phyloP scores from a whole-genome alignment of 2,329 filamentous ascomycete genomes.

The Diaporthe sp. region DNA sequence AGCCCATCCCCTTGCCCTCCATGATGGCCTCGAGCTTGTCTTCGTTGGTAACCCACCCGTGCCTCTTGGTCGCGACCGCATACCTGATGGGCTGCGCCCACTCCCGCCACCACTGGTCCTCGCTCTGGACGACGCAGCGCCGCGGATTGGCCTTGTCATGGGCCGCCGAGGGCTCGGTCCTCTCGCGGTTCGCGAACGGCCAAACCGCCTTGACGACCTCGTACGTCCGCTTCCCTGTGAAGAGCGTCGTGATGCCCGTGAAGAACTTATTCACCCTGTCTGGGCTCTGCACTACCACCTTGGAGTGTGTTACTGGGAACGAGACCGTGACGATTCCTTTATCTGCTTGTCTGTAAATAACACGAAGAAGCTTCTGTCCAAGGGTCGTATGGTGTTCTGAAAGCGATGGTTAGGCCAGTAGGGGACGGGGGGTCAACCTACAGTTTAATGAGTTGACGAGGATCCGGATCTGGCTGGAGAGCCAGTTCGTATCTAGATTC shows the following conservation, averaged over 20 bases:
- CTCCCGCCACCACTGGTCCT: constrained; percentile 66
- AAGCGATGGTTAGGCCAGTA: neutral
- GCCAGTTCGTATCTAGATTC: constrained; percentile 65
- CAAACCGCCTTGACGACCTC: constrained; percentile 67
- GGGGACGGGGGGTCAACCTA: neutral
- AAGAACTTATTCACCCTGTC: constrained; percentile 66
- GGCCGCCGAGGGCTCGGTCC: constrained; percentile 50
- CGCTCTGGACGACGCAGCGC: constrained; percentile 62
- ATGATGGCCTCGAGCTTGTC: constrained; percentile 65
- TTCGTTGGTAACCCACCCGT: constrained; percentile 62
- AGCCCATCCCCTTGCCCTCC: constrained; percentile 55
- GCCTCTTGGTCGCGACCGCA: constrained; percentile 48
- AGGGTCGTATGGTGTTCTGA: neutral
- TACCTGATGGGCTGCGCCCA: constrained; percentile 59
- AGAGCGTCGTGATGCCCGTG: constrained; percentile 61
- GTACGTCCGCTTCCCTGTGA: constrained; percentile 63
- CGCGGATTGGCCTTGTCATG: constrained; percentile 38
- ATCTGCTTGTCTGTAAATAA: constrained; percentile 39
- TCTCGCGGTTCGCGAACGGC: constrained; percentile 64
- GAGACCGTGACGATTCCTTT: constrained; percentile 59
- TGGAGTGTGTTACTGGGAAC: constrained; percentile 61
- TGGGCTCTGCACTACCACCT: constrained; percentile 60
- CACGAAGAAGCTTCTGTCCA: neutral
- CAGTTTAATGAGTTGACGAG: constrained; percentile 60
- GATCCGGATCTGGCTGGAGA: constrained; percentile 64